These are phyloP conservation scores for Ophiognomonia clavigignenti-juglandacearum DNA, from an alignment of 2,329 filamentous ascomycete genomes.

Conservation along the genomic window DNA sequence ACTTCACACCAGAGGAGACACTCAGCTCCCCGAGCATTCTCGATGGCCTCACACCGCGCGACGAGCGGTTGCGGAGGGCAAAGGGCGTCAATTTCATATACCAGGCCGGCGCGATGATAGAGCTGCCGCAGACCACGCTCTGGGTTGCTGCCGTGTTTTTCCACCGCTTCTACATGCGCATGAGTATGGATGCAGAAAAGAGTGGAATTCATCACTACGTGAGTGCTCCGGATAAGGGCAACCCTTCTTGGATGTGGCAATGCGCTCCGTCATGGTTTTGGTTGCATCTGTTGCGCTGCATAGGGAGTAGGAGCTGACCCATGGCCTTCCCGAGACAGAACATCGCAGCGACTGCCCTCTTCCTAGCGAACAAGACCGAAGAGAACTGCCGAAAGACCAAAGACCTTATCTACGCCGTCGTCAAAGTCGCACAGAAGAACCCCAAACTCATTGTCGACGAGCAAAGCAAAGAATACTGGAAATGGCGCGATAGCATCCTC, in stretches of 20 bases:
- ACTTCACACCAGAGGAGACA: conserved; percentile 81
- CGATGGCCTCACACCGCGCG: conserved; percentile 70
- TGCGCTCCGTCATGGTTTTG: background rate
- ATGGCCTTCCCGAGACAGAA: conserved; percentile 40
- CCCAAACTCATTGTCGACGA: conserved; percentile 86
- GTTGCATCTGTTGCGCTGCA: too few relatives aligned
- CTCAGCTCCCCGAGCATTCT: conserved; percentile 76
- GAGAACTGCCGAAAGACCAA: conserved; percentile 96
- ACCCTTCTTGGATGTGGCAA: background rate
- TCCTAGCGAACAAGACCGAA: conserved; percentile 94
- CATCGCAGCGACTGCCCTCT: conserved; percentile 85
- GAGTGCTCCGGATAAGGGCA: conserved; percentile 28
- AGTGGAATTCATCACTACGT: conserved; percentile 87
- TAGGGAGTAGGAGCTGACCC: too few relatives aligned
- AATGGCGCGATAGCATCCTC: conserved; percentile 91
- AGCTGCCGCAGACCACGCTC: conserved; percentile 85
- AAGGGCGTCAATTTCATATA: conserved; percentile 97
- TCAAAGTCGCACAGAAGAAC: conserved; percentile 93
- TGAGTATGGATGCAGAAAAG: conserved; percentile 70
- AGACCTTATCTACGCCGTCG: conserved; percentile 88
- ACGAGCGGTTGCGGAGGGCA: conserved; percentile 75
- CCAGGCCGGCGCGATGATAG: conserved; percentile 87
- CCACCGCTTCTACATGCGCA: conserved; percentile 92
- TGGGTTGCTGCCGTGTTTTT: conserved; percentile 93
- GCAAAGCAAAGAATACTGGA: conserved; percentile 97